phyloP scores from a whole-genome alignment of 495 filamentous ascomycete genomes.

The Penicillium taxi region DNA sequence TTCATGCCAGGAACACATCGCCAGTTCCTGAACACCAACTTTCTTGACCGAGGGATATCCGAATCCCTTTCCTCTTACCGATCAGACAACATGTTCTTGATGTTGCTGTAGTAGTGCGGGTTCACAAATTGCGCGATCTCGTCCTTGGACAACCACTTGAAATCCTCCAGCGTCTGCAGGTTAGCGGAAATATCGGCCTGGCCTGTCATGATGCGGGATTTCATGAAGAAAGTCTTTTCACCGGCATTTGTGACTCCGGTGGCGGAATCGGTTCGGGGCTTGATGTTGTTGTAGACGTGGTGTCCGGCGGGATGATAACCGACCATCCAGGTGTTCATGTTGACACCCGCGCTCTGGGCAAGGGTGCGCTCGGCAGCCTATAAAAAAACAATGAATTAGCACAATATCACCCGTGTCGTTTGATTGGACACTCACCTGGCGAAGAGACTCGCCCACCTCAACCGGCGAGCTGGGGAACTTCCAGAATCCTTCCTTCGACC shows the following conservation, averaged over 20 bases:
- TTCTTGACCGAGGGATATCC: too few relatives aligned
- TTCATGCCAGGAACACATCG: slow-evolving; percentile 14
- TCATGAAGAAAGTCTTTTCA: slow-evolving; percentile 91
- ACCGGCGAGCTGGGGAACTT: slow-evolving; percentile 66
- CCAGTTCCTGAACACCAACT: slow-evolving; percentile 6
- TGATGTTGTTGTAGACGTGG: slow-evolving; percentile 43
- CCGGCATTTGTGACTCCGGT: slow-evolving; percentile 34
- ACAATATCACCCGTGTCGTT: not conserved
- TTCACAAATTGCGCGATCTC: slow-evolving; percentile 63
- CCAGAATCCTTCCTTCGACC: slow-evolving; percentile 62
- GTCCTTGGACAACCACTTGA: slow-evolving; percentile 85
- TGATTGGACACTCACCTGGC: slow-evolving; percentile 54
- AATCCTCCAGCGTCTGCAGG: slow-evolving; percentile 65
- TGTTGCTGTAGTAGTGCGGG: slow-evolving; percentile 57
- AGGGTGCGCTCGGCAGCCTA: slow-evolving; percentile 79
- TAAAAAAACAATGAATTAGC: slow-evolving; percentile 2
- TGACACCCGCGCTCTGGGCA: slow-evolving; percentile 66
- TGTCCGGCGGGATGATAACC: slow-evolving; percentile 86
- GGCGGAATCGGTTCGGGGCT: slow-evolving; percentile 33
- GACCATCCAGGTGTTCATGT: slow-evolving; percentile 99
- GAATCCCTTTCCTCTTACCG: slow-evolving; percentile 34
- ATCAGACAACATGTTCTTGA: slow-evolving; percentile 75
- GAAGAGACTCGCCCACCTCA: slow-evolving; percentile 61
- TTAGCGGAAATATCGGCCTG: slow-evolving; percentile 75
- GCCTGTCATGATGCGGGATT: slow-evolving; percentile 91